phyloP scores from a whole-genome alignment of 2,329 filamentous ascomycete genomes.

The Berkeleyomyces rouxiae region DNA sequence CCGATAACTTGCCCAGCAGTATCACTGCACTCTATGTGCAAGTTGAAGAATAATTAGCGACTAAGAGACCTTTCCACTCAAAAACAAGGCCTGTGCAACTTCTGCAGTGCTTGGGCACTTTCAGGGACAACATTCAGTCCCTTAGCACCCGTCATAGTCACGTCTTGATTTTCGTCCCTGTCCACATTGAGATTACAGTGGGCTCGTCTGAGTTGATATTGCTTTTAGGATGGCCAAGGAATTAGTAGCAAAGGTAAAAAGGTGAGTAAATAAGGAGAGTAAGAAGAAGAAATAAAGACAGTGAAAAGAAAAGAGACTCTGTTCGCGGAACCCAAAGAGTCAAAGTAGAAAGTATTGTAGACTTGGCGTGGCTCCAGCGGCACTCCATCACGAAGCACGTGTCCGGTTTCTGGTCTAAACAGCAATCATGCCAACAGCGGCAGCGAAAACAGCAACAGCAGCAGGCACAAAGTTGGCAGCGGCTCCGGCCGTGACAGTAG shows the following conservation, averaged over 20 bases:
- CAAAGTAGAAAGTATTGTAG: background rate
- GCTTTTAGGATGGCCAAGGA: background rate
- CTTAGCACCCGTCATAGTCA: background rate
- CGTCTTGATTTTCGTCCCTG: background rate
- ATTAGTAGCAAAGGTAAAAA: background rate
- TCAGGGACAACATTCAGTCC: too few species aligned
- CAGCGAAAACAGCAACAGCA: background rate
- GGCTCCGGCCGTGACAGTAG: conserved; percentile 12
- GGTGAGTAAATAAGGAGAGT: background rate
- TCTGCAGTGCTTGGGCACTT: too few species aligned
- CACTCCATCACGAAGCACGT: background rate
- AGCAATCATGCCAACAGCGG: conserved; percentile 2
- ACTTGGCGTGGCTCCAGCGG: background rate
- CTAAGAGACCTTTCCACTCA: too few species aligned
- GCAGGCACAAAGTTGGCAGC: background rate
- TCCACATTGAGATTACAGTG: background rate
- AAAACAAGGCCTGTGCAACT: too few species aligned
- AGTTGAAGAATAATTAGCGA: too few species aligned
- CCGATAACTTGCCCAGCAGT: background rate
- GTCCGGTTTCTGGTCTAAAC: background rate
- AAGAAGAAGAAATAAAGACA: background rate
- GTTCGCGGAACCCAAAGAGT: background rate
- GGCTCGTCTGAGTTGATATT: background rate
- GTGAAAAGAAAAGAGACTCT: background rate
- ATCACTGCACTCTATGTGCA: background rate